Base-by-base conservation (phyloP, 139 green algal genomes). In the Chlorella vulgaris region DNA sequence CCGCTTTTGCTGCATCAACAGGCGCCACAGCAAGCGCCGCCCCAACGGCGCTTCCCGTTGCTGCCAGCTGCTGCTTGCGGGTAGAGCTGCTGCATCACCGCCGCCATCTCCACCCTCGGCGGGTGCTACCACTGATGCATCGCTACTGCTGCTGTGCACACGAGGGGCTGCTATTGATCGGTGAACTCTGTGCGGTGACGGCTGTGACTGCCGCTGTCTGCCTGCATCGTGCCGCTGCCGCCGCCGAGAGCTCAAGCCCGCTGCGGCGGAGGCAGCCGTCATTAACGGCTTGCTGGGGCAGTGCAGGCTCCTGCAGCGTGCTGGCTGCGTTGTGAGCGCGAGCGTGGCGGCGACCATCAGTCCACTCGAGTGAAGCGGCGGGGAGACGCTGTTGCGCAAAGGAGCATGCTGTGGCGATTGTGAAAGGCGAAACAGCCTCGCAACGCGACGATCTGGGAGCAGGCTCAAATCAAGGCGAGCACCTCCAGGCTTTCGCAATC, bases 1-100 rank as follows among this genome's bases (percentile, higher is more conserved):
- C 26, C 77, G 47, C 31, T 82, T 79, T 76, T 96, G 90, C 81
- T 90, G 82, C 83, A 87, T 84, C 5, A 93, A 53, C 6, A 95
- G 78, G 28, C 63, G 47, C 36, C 29, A 47, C 26, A 88, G 53
- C 26, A 61, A 76, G 62, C 42, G 39, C 33, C 84, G 42, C 33
- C 84, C 79, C 42, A 88, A 39, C 29, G 84, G 84, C 28, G 33
- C 4, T 43, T 69, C 38, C 42, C 77, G 77, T 36, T 68, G 36
- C 62, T 74, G 29, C 61, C 76, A 81, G 35, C 29, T 74, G 62
- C 76, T 80, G 38, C 38, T 62, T 33, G 73, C 50, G 35, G 40
- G 53, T 53, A 38, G 7, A 18, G 73, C 19, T 6, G 22, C 51
- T 28, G 36, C 42, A 18, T 15, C 39, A 26, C 3, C 24, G 69